A percentile compares a stretch with the other conserved stretches of the same genome.
phyloP scores from a whole-genome alignment of 306 rosid genomes.

The Castanospermum australe region DNA sequence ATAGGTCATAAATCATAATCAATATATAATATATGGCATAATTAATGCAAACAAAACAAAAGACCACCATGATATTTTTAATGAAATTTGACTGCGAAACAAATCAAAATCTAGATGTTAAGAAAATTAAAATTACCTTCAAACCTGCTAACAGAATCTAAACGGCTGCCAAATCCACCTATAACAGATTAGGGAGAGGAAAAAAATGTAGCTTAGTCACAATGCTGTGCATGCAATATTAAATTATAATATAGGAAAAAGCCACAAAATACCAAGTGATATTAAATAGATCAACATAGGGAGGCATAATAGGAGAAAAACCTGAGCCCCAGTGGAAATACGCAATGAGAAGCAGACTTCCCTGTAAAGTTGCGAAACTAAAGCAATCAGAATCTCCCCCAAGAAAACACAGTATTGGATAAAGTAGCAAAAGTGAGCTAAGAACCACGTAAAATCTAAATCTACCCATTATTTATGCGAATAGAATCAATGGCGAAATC shows the following conservation, averaged over 20 bases:
- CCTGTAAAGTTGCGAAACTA: constrained; percentile 17
- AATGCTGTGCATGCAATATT: not conserved
- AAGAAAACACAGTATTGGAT: not conserved
- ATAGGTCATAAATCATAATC: not conserved
- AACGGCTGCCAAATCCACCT: constrained; percentile 32
- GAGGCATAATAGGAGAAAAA: not conserved
- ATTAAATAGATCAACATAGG: not conserved
- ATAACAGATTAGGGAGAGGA: too few relatives aligned
- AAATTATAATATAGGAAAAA: too few relatives aligned
- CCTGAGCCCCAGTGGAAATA: constrained; percentile 38
- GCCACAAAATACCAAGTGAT: not conserved
- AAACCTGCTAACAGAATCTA: constrained; percentile 28
- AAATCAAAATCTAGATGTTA: not conserved
- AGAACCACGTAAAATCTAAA: not conserved
- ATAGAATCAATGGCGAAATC: not conserved
- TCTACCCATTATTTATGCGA: not conserved
- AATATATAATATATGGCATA: not conserved
- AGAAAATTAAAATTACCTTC: constrained; percentile 35
- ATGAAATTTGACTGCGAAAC: too few relatives aligned
- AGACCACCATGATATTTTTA: not conserved
- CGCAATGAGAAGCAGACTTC: constrained; percentile 38
- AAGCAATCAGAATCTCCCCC: not conserved
- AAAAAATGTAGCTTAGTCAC: not conserved
- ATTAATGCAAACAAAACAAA: not conserved
- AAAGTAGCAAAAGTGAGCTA: not conserved